Conservation (phyloP, 768 basidiomycete genomes). For the Mycena sanguinolenta region DNA sequence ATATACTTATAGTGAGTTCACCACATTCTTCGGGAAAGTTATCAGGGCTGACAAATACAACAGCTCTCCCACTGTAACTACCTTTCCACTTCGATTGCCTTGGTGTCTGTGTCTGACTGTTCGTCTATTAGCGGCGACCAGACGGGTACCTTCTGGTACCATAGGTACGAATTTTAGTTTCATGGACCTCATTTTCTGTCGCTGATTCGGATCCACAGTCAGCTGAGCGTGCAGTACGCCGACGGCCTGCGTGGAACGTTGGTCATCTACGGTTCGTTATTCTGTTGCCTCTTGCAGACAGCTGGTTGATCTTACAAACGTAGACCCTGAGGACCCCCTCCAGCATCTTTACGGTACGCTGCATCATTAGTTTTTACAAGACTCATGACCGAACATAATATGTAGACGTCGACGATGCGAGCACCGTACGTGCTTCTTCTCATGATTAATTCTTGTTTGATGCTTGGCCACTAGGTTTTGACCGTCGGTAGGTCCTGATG, state of each 20-base stretch:
- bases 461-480: conserved; percentile 40
- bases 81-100: background rate
- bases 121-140: conserved; percentile 40
- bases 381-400: background rate
- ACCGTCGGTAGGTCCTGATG: conserved; percentile 31
- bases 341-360: conserved; percentile 17
- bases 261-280: conserved; percentile 32
- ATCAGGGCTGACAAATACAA: background rate
- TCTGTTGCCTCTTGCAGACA: background rate
- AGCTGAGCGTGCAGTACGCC: conserved; percentile 51
- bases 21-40: too few species aligned
- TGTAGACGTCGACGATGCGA: conserved; percentile 40
- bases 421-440: conserved; percentile 41
- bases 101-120: background rate
- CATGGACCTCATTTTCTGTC: background rate
- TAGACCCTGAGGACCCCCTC: conserved; percentile 25
- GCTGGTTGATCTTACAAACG: background rate
- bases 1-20: conserved; percentile 23
- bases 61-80: conserved; percentile 28
- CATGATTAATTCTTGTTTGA: background rate
- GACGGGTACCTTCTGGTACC: conserved; percentile 52
- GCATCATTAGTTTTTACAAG: background rate
- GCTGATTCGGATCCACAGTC: conserved; percentile 45
- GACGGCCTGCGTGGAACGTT: conserved; percentile 50
- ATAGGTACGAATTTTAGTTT: conserved; percentile 5